Conservation (phyloP, 768 basidiomycete species). For the Russula abietina region DNA sequence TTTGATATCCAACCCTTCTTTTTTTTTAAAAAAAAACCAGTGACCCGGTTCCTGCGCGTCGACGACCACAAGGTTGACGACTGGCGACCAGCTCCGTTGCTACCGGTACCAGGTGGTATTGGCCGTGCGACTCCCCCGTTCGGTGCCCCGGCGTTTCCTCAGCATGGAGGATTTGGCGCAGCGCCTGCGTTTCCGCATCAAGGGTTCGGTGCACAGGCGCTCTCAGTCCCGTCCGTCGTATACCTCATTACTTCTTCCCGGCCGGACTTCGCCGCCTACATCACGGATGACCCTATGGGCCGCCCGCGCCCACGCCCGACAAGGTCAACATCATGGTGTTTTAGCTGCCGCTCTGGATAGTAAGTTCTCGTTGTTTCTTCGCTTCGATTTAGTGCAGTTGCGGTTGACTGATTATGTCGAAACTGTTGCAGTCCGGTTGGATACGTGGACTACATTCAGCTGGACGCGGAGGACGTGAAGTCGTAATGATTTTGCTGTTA, state of each 20-base stretch:
- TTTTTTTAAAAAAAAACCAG: conserved; percentile 3
- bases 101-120: background rate
- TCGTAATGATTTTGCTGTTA: background rate
- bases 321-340: conserved; percentile 22
- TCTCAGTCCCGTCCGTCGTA: conserved; percentile 15
- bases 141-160: background rate
- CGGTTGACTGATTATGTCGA: background rate
- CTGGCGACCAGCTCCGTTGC: conserved; percentile 13
- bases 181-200: conserved; percentile 7
- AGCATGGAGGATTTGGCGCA: conserved; percentile 3
- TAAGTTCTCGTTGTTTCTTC: conserved; percentile 6
- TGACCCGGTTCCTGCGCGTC: conserved; percentile 12
- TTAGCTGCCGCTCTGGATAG: conserved; percentile 19
- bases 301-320: conserved; percentile 15
- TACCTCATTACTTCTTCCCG: conserved; percentile 23
- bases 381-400: background rate
- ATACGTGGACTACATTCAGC: conserved; percentile 23
- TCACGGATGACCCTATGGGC: conserved; percentile 25
- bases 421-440: conserved; percentile 13
- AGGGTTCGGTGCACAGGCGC: conserved; percentile 2
- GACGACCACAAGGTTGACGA: conserved; percentile 19
- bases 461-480: conserved; percentile 22
- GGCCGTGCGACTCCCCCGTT: background rate
- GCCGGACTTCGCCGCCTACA: conserved; percentile 14
- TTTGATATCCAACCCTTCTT: background rate